Percentiles rank a stretch among this genome's conserved stretches.
Conservation (phyloP, 306 rosid species). For the Trichosanthes truncata region DNA sequence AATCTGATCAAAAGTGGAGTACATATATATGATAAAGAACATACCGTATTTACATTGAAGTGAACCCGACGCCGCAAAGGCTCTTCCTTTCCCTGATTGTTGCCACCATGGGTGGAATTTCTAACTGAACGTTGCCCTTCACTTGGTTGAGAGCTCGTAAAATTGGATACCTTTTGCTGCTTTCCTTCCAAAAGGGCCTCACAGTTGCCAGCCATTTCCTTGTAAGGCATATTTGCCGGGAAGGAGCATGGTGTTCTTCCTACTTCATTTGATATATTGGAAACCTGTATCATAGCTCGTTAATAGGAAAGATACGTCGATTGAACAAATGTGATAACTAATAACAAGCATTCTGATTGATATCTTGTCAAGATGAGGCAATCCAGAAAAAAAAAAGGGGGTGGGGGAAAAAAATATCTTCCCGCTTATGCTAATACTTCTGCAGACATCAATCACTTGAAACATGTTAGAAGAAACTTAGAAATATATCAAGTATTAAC, state of each 20-base stretch:
- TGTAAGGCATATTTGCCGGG: slow-evolving; percentile 50
- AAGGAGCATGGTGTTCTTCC: slow-evolving; percentile 53
- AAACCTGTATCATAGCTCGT: slow-evolving; percentile 33
- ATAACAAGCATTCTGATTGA: not conserved
- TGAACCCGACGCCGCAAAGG: slow-evolving; percentile 17
- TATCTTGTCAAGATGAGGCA: not conserved
- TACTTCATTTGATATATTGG: slow-evolving; percentile 45
- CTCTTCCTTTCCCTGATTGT: slow-evolving; percentile 21
- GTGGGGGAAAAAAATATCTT: not conserved
- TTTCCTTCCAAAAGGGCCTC: slow-evolving; percentile 61
- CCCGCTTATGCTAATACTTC: not conserved
- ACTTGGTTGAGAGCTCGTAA: slow-evolving; percentile 25
- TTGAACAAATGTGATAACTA: not conserved
- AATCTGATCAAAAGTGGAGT: slow-evolving; percentile 11
- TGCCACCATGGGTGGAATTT: slow-evolving; percentile 17
- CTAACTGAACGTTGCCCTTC: slow-evolving; percentile 25
- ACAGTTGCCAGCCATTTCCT: slow-evolving; percentile 76
- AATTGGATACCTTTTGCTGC: slow-evolving; percentile 50
- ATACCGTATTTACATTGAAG: slow-evolving; percentile 26
- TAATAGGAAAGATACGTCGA: not conserved
- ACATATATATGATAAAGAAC: not conserved
- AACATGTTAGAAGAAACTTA: not conserved
- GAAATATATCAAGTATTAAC: not conserved
- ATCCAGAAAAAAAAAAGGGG: not conserved
- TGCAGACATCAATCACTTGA: not conserved